A percentile compares a stretch with the other conserved stretches of the same genome.
These are phyloP conservation scores for Verticillium nonalfalfae DNA, from an alignment of 2,329 filamentous ascomycete species.

Conservation along the genomic window DNA sequence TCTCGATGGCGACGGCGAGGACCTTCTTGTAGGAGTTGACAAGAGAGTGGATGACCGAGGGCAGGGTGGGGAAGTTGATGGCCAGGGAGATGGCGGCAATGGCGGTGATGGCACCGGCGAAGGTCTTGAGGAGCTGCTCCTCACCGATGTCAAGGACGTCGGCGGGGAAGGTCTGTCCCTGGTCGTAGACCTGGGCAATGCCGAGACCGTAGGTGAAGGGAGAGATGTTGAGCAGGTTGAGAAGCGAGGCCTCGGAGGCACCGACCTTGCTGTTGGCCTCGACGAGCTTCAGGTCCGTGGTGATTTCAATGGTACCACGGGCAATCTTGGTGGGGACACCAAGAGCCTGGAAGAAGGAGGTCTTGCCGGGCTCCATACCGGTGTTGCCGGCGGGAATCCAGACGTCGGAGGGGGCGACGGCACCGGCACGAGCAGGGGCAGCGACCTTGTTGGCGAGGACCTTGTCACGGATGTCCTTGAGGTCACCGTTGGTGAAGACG, in stretches of 20 bases:
- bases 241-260: conserved; percentile 92
- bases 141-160: conserved; percentile 89
- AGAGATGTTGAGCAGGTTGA: conserved; percentile 99
- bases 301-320: conserved; percentile 99
- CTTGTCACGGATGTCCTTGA: conserved; percentile 89
- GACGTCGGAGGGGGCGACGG: conserved; percentile 87
- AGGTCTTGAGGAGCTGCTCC: conserved; percentile 81
- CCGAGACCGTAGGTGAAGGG: conserved; percentile 99
- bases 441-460: conserved; percentile 96
- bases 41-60: conserved; percentile 92
- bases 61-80: conserved; percentile 89
- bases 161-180: conserved; percentile 86
- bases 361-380: conserved; percentile 99
- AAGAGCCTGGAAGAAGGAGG: conserved; percentile 99
- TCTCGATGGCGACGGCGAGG: conserved; percentile 81
- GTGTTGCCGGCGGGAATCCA: conserved; percentile 98
- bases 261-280: conserved; percentile 92
- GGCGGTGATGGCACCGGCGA: conserved; percentile 75
- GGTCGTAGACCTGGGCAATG: conserved; percentile 93
- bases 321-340: conserved; percentile 99
- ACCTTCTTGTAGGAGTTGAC: conserved; percentile 99
- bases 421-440: conserved; percentile 95
- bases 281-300: conserved; percentile 93
- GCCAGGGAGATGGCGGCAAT: conserved; percentile 90
- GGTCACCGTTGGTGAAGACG: conserved; percentile 97